Evolutionary conservation across 164 flowering plant species (phyloP).

Genomic region (Vitis vinifera): ASM3070453v1 NC_081810.1:1977501-1978000

Average conservation of each 20-base stretch:
- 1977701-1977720: slow-evolving; percentile 77
- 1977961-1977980: slow-evolving; percentile 62
- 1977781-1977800: slow-evolving; percentile 55
- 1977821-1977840: slow-evolving; percentile 88
- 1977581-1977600: slow-evolving; percentile 91
- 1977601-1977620: slow-evolving; percentile 73
- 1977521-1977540: slow-evolving; percentile 68
- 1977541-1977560: slow-evolving; percentile 66
- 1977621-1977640: slow-evolving; percentile 71
- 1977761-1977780: slow-evolving; percentile 48
- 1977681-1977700: slow-evolving; percentile 68
- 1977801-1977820: slow-evolving; percentile 74
- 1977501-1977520: slow-evolving; percentile 76
- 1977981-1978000: slow-evolving; percentile 86
- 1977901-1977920: slow-evolving; percentile 90
- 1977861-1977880: slow-evolving; percentile 59
- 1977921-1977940: slow-evolving; percentile 83
- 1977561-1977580: slow-evolving; percentile 92
- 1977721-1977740: slow-evolving; percentile 83
- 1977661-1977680: slow-evolving; percentile 70
- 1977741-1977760: slow-evolving; percentile 59
- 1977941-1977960: slow-evolving; percentile 75
- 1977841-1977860: slow-evolving; percentile 60
- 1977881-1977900: slow-evolving; percentile 59
- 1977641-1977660: slow-evolving; percentile 79